phyloP scores from a whole-genome alignment of 306 rosid genomes.

The Rubus idaeus region DNA sequence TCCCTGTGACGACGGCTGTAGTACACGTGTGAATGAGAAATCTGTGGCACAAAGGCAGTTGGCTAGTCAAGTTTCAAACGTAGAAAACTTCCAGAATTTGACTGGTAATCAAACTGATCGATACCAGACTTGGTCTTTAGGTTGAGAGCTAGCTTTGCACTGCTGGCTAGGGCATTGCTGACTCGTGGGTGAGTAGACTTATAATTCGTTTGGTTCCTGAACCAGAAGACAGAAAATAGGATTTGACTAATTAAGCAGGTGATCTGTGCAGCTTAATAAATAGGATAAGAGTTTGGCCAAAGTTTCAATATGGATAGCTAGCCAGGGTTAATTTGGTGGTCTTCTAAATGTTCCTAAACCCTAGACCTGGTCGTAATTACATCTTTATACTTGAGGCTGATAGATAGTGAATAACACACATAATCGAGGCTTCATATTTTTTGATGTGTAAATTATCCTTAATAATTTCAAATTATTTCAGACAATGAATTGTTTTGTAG shows the following conservation, averaged over 20 bases:
- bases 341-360: not conserved
- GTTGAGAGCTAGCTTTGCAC: too few species aligned
- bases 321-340: not conserved
- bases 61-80: not conserved
- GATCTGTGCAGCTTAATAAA: not conserved
- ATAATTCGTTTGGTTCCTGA: constrained; percentile 3
- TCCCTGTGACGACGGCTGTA: not conserved
- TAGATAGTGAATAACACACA: not conserved
- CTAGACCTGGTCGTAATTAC: not conserved
- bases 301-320: constrained; percentile 7
- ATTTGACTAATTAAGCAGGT: not conserved
- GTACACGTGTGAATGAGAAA: not conserved
- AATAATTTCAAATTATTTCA: too few species aligned
- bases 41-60: not conserved
- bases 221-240: not conserved
- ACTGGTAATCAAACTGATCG: not conserved
- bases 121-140: not conserved
- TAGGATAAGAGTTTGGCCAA: not conserved
- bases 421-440: too few species aligned
- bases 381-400: not conserved
- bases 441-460: too few species aligned
- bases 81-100: not conserved
- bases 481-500: too few species aligned
- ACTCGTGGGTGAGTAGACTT: not conserved
- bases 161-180: not conserved